Evolutionary conservation across 805 yeast genomes (phyloP), one percentile per base, ranked within the genome.

Genomic region (Myxozyma vanderwaltii): DNA sequence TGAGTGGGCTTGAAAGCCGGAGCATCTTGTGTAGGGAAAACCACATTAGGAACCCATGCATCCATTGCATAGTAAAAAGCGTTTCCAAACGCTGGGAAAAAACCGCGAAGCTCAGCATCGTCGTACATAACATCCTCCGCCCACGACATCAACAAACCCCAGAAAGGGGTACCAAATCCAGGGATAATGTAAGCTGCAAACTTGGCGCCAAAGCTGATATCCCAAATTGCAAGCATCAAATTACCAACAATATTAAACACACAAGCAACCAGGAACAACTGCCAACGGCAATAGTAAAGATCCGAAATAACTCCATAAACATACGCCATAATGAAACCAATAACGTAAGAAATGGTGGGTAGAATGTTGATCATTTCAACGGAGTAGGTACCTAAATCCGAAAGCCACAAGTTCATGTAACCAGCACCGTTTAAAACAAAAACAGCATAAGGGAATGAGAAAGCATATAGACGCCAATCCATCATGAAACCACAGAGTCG

Each of bases 121-220:
- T 79, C 75, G 55, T 85, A 75, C 58, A 83, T 79, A 36, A 82
- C 81, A 69, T 81, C 85, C 63, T 80, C 80, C 52, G 79, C 80
- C 85, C 85, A 83, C n/a, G 82, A 75, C 67, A 82, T 82, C 19
- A 82, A 69, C 0, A 81, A 81, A 0, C 86, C 82, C 3, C 86
- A 85, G 77, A 78, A 79, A 12, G 85, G 82, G 81, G 84, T 79
- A 4, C 84, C 85, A 58, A 80, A 77, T 68, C 81, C 82, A 59
- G 79, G 83, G 39, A 82, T 68, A 67, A 81, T 75, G 71, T 77
- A 83, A 0, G 84, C 87, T 71, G 81, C 82, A 84, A 85, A 82
- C 66, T 81, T 83, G 3, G 82, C 82, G 13, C 77, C 67, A 65
- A 81, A 82, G 2, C 79, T 75, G 13, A 83, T 80, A 50, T 79